Base-by-base conservation (phyloP, 495 filamentous ascomycete genomes). In the Penicillium cosmopolitanum region DNA sequence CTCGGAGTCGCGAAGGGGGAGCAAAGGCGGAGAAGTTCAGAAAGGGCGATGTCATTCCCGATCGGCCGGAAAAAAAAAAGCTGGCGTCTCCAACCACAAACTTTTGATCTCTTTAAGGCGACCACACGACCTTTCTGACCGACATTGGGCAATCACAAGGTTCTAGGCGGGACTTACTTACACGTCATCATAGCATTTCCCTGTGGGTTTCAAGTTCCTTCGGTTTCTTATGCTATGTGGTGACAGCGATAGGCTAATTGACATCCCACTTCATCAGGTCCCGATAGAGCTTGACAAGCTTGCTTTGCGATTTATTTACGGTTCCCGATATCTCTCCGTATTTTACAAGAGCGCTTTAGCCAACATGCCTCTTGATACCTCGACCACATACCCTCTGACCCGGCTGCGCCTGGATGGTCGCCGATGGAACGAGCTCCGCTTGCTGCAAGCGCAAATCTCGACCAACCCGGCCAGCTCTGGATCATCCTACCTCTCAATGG, bases 361-460 rank as follows among this genome's bases (percentile, higher is more conserved):
- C 61, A 81, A 65, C 56, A 96, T 96, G 92, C 91, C 92, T 61
- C 91, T 97, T 73, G 92, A 96, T 74, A 93, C 91, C 21, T 92
- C 89, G 12, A 89, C 89, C 55, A 79, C 77, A 59, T 97, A 96
- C 80, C 82, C 84, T 64, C 86, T 96, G 58, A 89, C 92, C 52
- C 86, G 88, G 64, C 87, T 97, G 60, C 92, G 93, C 69, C 89
- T 96, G 64, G 93, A 97, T 73, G 93, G 95, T 58, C 91, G 95
- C 10, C 86, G 95, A 48, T 99, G 96, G 96, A 99, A 99, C 77
- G 95, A 99, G 74, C 87, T 98, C 43, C 92, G 95, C 28, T 88
- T 91, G 33, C 80, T 98, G 46, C 85, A 89, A 75, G 94, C 89
- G 38, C 90, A 96, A 75, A 92, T 98, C 71, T 89, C 87, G 43